These are phyloP conservation scores for Kazachstania sp. DNA, from an alignment of 1,139 yeast genomes.

Conservation along the genomic window DNA sequence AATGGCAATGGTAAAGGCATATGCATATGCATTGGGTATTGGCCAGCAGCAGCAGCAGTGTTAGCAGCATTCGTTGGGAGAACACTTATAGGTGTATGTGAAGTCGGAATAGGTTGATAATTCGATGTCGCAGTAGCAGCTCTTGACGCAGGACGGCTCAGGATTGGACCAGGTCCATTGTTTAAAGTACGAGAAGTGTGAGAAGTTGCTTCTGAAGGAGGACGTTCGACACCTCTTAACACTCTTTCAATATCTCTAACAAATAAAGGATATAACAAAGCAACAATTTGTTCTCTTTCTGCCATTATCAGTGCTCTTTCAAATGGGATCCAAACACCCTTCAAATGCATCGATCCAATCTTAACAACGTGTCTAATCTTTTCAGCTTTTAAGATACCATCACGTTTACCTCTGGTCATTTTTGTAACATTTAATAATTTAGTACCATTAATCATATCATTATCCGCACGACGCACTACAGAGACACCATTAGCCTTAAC, in stretches of 20 bases:
- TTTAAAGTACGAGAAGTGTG: no score
- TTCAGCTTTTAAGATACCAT: slow-evolving; percentile 85
- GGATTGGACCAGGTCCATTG: neutral
- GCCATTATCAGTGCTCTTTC: slow-evolving; percentile 91
- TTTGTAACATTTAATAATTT: slow-evolving; percentile 86
- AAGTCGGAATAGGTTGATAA: neutral
- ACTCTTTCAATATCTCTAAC: slow-evolving; percentile 51
- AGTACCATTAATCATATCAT: slow-evolving; percentile 90
- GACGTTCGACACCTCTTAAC: slow-evolving; percentile 28
- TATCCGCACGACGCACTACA: slow-evolving; percentile 90
- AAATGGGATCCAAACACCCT: slow-evolving; percentile 97
- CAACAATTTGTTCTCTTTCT: slow-evolving; percentile 80
- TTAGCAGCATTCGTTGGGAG: neutral
- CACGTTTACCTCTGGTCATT: slow-evolving; percentile 93
- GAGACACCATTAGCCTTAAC: slow-evolving; percentile 88
- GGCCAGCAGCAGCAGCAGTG: neutral
- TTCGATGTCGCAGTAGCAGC: neutral
- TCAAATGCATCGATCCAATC: slow-evolving; percentile 93
- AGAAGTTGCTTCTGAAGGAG: neutral
- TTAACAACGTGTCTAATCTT: slow-evolving; percentile 87
- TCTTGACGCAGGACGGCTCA: neutral
- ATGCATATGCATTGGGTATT: neutral
- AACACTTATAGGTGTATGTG: neutral
- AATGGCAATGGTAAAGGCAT: neutral
- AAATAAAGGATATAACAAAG: slow-evolving; percentile 75